These are phyloP conservation scores for Yarrowia bubula DNA, from an alignment of 805 yeast genomes.

Conservation along the genomic window DNA sequence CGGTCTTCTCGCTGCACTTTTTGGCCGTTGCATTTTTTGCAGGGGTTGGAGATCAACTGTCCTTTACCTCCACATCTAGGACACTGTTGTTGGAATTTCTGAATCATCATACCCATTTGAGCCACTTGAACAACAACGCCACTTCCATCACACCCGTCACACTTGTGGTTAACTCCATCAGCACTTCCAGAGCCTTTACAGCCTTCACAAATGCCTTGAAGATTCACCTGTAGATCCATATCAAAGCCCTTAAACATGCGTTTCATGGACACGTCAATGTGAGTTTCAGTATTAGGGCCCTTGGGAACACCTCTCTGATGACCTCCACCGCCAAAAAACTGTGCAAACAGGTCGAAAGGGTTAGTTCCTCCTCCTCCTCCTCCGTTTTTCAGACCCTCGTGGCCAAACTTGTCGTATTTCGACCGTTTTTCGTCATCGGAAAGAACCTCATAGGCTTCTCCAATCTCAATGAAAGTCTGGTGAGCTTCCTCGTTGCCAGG, in stretches of 20 bases:
- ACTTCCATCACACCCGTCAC: conserved; percentile 69
- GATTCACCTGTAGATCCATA: conserved; percentile 56
- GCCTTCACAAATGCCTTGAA: conserved; percentile 71
- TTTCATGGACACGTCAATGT: conserved; percentile 54
- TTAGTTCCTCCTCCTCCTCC: conserved; percentile 39
- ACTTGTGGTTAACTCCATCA: conserved; percentile 67
- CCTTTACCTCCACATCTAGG: conserved; percentile 81
- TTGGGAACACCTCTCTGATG: conserved; percentile 39
- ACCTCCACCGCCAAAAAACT: conserved; percentile 53
- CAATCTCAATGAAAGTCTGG: conserved; percentile 81
- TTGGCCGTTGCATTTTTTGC: conserved; percentile 68
- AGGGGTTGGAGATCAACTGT: conserved; percentile 56
- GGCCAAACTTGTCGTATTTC: conserved; percentile 81
- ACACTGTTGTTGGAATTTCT: conserved; percentile 76
- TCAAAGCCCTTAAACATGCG: conserved; percentile 72
- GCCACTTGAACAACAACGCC: conserved; percentile 66
- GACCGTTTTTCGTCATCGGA: conserved; percentile 86
- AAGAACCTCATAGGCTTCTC: conserved; percentile 88
- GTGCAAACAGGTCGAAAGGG: conserved; percentile 60
- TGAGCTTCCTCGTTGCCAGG: conserved; percentile 75
- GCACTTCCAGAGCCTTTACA: conserved; percentile 86
- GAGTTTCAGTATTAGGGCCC: conserved; percentile 63
- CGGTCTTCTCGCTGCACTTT: conserved; percentile 60
- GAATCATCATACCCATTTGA: conserved; percentile 87
- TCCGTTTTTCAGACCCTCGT: conserved; percentile 59